phyloP scores from a whole-genome alignment of 768 basidiomycete genomes.

The Naganishia randhawae region DNA sequence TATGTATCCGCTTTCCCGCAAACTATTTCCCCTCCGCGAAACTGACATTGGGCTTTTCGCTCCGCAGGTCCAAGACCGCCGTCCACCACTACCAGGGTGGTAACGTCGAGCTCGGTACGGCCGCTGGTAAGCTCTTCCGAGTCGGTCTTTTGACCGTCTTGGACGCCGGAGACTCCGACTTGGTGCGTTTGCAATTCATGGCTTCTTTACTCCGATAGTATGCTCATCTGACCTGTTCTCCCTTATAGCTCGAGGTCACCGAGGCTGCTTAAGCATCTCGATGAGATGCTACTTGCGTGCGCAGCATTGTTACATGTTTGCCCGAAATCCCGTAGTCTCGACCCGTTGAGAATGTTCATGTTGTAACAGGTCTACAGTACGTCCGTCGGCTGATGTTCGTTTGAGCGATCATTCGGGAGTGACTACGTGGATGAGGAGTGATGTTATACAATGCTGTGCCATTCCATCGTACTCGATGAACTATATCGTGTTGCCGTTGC shows the following conservation, averaged over 20 bases:
- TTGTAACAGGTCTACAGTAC: slow-evolving; percentile 5
- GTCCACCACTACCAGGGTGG: slow-evolving; percentile 98
- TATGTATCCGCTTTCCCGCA: slow-evolving; percentile 32
- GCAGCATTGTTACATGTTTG: neutral
- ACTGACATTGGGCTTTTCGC: neutral
- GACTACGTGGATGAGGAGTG: neutral
- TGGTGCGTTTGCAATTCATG: slow-evolving; percentile 50
- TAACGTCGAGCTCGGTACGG: slow-evolving; percentile 96
- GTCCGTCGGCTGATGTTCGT: neutral
- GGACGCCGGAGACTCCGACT: slow-evolving; percentile 94
- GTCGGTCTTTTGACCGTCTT: slow-evolving; percentile 98
- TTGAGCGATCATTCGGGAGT: neutral
- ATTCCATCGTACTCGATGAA: neutral
- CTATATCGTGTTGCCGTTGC: neutral
- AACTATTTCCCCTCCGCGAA: neutral
- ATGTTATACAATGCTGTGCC: neutral
- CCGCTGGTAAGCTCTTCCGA: slow-evolving; percentile 98
- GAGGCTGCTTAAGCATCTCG: slow-evolving; percentile 17
- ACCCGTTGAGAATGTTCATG: neutral
- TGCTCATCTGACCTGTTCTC: neutral
- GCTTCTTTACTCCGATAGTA: neutral
- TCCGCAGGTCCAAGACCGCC: slow-evolving; percentile 76
- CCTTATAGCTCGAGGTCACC: slow-evolving; percentile 16
- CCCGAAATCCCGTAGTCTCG: neutral
- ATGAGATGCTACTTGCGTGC: neutral